Base-by-base conservation (phyloP, 2,329 filamentous ascomycete genomes). In the Clarireedia hainanense region DNA sequence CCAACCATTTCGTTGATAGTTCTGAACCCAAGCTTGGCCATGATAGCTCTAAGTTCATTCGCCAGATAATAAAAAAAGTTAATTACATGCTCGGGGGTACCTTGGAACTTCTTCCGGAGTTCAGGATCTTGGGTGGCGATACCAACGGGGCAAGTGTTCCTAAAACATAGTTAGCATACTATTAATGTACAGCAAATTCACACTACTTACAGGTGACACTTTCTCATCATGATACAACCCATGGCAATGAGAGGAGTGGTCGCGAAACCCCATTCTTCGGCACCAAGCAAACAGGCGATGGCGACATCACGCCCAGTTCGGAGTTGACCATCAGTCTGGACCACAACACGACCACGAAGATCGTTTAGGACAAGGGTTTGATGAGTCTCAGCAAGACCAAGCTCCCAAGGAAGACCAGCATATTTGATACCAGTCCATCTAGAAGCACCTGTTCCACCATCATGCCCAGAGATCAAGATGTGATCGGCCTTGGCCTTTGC, bases 391-490 rank as follows among this genome's bases (percentile, higher is more conserved):
- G 92, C 92, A 65, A 97, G 86, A 81, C 92, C 92, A 64, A 97
- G 72, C 73, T 97, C 92, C 91, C 91, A 97, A 26, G 92, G 92
- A 37, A 96, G 83, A 80, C 92, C 92, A 50, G 91, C 92, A 71
- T 96, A 96, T 74, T 96, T 96, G 83, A 96, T 96, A 78, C 92
- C 92, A 68, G 92, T 97, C 92, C 92, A 97, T 72, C 92, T 80
- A 51, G 91, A 96, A 58, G 92, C 92, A 78, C 92, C 92, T 59
- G 92, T 97, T 72, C 92, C 92, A 78, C 92, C 92, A 68, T 97
- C 92, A 69, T 97, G 92, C 64, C 92, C 92, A 61, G 92, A 96
- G 67, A 97, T 96, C 67, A 97, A 75, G 62, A 97, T 96, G 74
- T 97, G 91, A 67, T 96, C 91, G 58, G 91, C 91, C 78, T 96